Evolutionary conservation across 805 yeast genomes (phyloP).

Genomic region (Starmera dryadoides): DNA sequence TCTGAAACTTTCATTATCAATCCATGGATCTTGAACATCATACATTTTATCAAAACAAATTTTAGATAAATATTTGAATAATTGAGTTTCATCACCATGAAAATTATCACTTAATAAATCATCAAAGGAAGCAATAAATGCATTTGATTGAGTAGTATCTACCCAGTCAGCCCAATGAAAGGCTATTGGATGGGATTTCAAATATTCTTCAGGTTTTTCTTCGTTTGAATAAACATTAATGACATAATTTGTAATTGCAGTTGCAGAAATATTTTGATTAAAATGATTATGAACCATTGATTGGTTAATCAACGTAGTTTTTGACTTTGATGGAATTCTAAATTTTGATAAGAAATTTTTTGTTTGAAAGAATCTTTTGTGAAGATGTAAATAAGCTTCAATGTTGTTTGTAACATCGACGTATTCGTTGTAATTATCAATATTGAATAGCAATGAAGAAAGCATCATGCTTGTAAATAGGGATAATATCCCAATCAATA

Average conservation of each 20-base stretch:
- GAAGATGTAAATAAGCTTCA: slow-evolving; percentile 13
- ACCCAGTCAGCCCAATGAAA: slow-evolving; percentile 29
- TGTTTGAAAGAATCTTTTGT: slow-evolving; percentile 14
- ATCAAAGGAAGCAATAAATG: slow-evolving; percentile 22
- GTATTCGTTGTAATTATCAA: slow-evolving; percentile 13
- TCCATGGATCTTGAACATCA: slow-evolving; percentile 16
- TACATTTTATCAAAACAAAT: slow-evolving; percentile 1
- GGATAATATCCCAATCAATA: slow-evolving; percentile 14
- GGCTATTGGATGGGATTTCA: slow-evolving; percentile 7
- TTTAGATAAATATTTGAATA: neutral
- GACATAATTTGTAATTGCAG: slow-evolving; percentile 10
- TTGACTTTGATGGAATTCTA: slow-evolving; percentile 3
- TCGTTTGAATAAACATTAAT: slow-evolving; percentile 5
- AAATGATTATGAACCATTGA: slow-evolving; percentile 1
- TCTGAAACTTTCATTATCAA: slow-evolving; percentile 12
- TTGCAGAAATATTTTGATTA: slow-evolving; percentile 12
- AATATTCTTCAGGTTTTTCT: slow-evolving; percentile 9
- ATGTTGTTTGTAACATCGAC: slow-evolving; percentile 12
- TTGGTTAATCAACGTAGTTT: slow-evolving; percentile 2
- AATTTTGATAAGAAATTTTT: slow-evolving; percentile 13
- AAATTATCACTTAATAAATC: slow-evolving; percentile 1
- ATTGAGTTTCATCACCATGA: neutral
- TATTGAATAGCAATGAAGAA: slow-evolving; percentile 11
- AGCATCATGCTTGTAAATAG: slow-evolving; percentile 12
- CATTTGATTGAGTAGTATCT: slow-evolving; percentile 18